Percentiles rank a stretch among this genome's conserved stretches.
Conservation (phyloP, 176 grass and related monocot species). For the Musa beccarii region DNA sequence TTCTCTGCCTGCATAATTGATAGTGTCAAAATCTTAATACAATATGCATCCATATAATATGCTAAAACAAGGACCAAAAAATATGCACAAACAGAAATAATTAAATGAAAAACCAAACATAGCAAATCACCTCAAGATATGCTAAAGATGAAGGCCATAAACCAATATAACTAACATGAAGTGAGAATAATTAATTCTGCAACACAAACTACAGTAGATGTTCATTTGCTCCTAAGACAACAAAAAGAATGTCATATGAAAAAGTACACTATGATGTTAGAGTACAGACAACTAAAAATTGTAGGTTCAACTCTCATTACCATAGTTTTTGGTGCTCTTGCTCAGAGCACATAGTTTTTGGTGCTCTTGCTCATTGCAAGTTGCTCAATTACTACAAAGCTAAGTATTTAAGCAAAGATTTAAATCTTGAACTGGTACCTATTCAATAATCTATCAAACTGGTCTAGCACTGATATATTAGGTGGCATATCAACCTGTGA, state of each 20-base stretch:
- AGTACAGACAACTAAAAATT: background rate
- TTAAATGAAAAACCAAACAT: background rate
- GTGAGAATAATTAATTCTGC: background rate
- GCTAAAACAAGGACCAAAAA: background rate
- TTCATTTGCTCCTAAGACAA: background rate
- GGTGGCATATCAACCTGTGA: too few relatives aligned
- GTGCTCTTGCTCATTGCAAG: background rate
- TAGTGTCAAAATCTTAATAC: background rate
- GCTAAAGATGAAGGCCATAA: background rate
- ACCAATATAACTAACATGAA: background rate
- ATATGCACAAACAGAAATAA: background rate
- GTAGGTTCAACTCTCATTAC: background rate
- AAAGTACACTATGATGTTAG: background rate
- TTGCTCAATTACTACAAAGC: too few relatives aligned
- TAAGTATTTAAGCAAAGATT: too few relatives aligned
- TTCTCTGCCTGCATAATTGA: slow-evolving; percentile 53
- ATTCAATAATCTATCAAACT: too few relatives aligned
- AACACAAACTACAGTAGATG: background rate
- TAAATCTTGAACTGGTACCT: too few relatives aligned
- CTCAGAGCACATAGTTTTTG: background rate
- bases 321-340: background rate
- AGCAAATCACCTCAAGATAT: background rate
- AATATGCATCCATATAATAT: too few relatives aligned
- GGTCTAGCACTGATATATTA: too few relatives aligned
- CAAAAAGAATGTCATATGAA: background rate